phyloP scores from a whole-genome alignment of 148 eudicot genomes.

The Silene conica region DNA sequence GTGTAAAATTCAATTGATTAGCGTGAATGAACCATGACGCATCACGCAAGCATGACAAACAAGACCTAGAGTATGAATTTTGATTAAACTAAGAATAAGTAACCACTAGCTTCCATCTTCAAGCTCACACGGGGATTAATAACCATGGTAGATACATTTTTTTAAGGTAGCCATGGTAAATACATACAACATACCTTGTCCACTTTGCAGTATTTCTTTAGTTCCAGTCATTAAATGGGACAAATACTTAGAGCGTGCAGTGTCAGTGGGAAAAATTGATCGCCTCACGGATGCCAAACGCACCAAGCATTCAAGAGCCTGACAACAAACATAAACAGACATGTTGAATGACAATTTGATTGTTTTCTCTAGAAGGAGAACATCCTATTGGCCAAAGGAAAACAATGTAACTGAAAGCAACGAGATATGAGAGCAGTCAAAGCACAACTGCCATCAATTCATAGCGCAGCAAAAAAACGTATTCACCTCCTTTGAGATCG shows the following conservation, averaged over 20 bases:
- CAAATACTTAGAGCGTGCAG: constrained; percentile 61
- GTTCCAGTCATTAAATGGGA: constrained; percentile 83
- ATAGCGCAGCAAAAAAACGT: constrained; percentile 6
- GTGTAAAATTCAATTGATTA: too few relatives aligned
- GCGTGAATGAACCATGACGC: background rate
- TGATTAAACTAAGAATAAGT: background rate
- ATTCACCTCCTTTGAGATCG: constrained; percentile 83
- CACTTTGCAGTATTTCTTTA: constrained; percentile 68
- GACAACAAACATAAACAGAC: background rate
- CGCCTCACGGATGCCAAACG: constrained; percentile 85
- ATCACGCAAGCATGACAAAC: background rate
- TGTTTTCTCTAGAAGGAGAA: background rate
- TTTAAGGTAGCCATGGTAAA: too few relatives aligned
- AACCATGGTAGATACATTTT: background rate
- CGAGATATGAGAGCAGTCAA: background rate
- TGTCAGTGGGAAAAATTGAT: constrained; percentile 65
- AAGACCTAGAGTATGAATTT: background rate
- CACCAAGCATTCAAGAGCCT: constrained; percentile 89
- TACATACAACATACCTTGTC: too few relatives aligned
- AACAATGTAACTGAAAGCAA: background rate
- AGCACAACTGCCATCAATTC: background rate
- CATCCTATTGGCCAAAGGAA: background rate
- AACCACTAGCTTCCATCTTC: background rate
- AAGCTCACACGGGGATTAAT: background rate
- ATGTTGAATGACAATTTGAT: background rate